Evolutionary conservation across 768 basidiomycete species (phyloP).

Genomic region (Tylopilus balloui): DNA sequence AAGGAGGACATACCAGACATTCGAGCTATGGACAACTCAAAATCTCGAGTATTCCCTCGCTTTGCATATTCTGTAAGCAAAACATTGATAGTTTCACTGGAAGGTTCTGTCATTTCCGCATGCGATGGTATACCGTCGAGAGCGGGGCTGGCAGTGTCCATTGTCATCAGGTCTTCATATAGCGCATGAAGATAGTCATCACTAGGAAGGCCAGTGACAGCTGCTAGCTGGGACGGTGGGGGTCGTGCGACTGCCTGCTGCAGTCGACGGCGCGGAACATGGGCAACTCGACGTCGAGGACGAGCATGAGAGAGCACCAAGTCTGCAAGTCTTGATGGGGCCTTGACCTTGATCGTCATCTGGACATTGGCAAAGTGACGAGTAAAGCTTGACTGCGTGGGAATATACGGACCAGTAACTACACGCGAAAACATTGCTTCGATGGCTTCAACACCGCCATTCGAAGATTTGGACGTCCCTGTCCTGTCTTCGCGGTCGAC

Average conservation of each 20-base stretch:
- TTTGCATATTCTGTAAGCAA: constrained; percentile 49
- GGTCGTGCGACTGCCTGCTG: constrained; percentile 17
- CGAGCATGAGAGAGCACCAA: constrained; percentile 1
- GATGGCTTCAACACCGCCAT: constrained; percentile 14
- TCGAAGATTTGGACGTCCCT: constrained; percentile 27
- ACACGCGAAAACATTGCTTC: constrained; percentile 23
- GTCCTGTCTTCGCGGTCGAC: constrained; percentile 28
- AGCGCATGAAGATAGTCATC: constrained; percentile 23
- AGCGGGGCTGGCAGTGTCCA: constrained; percentile 6
- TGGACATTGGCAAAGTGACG: background rate
- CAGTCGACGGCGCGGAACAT: constrained; percentile 14
- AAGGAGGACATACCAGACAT: constrained; percentile 38
- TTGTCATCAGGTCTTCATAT: constrained; percentile 39
- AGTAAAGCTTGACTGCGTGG: background rate
- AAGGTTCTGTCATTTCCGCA: background rate
- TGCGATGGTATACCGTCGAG: background rate
- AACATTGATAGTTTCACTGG: constrained; percentile 40
- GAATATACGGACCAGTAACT: constrained; percentile 18
- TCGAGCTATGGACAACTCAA: constrained; percentile 43
- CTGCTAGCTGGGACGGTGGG: background rate
- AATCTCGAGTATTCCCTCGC: constrained; percentile 39
- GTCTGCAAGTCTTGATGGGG: constrained; percentile 2
- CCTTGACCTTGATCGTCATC: constrained; percentile 7
- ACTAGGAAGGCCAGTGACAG: constrained; percentile 22
- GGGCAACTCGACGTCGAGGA: constrained; percentile 3